Percentiles rank a stretch among this genome's conserved stretches.
These are phyloP conservation scores for Termitomyces sp. DNA, from an alignment of 768 basidiomycete genomes.

Conservation along the genomic window DNA sequence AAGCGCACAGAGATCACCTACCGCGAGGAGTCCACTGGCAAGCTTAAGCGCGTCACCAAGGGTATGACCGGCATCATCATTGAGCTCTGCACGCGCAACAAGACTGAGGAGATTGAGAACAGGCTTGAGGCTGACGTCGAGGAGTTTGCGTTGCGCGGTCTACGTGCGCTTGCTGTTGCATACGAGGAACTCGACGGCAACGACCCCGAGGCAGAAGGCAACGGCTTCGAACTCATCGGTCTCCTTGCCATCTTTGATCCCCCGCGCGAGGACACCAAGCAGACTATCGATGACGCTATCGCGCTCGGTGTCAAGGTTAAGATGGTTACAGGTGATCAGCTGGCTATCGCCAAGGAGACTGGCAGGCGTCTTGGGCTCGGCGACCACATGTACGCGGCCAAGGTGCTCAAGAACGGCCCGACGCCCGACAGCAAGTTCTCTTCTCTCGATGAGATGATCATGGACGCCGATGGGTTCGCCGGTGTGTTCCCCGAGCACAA, in stretches of 20 bases:
- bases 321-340: conserved; percentile 99
- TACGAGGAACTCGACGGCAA: conserved; percentile 88
- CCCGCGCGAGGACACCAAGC: conserved; percentile 96
- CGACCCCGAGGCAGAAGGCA: conserved; percentile 82
- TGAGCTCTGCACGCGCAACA: conserved; percentile 95
- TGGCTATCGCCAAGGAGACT: conserved; percentile 99
- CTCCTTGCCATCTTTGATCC: conserved; percentile 97
- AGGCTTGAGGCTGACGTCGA: conserved; percentile 92
- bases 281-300: conserved; percentile 96
- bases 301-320: conserved; percentile 97
- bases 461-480: conserved; percentile 99
- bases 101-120: conserved; percentile 89
- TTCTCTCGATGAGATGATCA: conserved; percentile 94
- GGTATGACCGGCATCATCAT: conserved; percentile 99
- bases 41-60: conserved; percentile 98
- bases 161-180: conserved; percentile 95
- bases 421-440: conserved; percentile 78
- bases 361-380: conserved; percentile 96
- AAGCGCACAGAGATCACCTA: conserved; percentile 99
- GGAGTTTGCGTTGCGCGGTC: conserved; percentile 93
- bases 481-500: conserved; percentile 99
- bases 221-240: conserved; percentile 96
- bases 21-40: conserved; percentile 89
- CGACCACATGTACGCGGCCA: conserved; percentile 99
- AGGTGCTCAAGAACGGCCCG: conserved; percentile 98